phyloP scores from a whole-genome alignment of 495 filamentous ascomycete genomes.

The Hyaloscypha hepaticicola region DNA sequence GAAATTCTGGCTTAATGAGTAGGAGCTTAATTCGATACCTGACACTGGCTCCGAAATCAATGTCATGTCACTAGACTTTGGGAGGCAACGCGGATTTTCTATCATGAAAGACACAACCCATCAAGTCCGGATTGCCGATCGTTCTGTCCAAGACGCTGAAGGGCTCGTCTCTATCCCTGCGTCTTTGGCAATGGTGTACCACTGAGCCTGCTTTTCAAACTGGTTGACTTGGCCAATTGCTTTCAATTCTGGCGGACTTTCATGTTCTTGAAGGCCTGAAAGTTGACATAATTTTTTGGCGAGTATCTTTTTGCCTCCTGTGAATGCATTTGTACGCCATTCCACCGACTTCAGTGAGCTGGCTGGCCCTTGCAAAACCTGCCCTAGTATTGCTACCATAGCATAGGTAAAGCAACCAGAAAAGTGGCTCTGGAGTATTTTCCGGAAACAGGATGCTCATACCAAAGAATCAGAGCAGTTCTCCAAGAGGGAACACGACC shows the following conservation, averaged over 20 bases:
- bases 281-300: constrained; percentile 7
- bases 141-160: neutral
- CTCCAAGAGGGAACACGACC: neutral
- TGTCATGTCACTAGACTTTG: constrained; percentile 2
- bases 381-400: neutral
- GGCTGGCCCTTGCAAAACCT: neutral
- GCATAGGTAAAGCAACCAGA: too few species aligned
- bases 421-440: too few species aligned
- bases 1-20: neutral
- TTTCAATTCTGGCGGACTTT: neutral
- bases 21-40: neutral
- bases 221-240: neutral
- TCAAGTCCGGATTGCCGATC: neutral
- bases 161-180: neutral
- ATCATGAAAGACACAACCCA: neutral
- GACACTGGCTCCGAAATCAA: constrained; percentile 8
- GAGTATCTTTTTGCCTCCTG: constrained; percentile 7
- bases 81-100: neutral
- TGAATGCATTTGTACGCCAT: constrained; percentile 7
- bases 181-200: constrained; percentile 8
- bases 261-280: neutral
- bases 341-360: constrained; percentile 1
- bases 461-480: neutral
- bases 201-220: neutral
- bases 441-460: too few species aligned